Evolutionary conservation across 2,329 filamentous ascomycete genomes (phyloP), one percentile per base, ranked within the genome.

Genomic region (Elsinoe australis): DNA sequence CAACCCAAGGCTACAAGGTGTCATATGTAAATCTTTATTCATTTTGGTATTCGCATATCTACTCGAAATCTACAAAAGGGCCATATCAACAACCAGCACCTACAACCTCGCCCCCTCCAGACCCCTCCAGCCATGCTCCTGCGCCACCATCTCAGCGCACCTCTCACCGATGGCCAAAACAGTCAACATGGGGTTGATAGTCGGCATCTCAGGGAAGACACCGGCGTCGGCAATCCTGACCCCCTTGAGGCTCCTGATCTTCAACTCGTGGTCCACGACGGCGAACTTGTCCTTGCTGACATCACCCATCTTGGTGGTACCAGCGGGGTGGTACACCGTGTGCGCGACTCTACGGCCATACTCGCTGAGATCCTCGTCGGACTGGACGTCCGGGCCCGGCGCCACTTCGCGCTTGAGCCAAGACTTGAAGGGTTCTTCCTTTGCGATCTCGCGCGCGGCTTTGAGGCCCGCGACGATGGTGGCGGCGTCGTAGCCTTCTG

Each of bases 251-350:
- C 85, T 87, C 21, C 79, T 73, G 22, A 94, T 71, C 68, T 78
- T 83, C 53, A 94, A 67, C 61, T 82, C 72, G 19, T 76, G 74
- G 61, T 92, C 83, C n/a, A 94, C 87, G 15, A 94, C 88, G 4
- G 86, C 87, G 63, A 82, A 68, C 42, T 76, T 68, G 62, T 94
- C 85, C 47, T 71, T 76, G 49, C 64, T 65, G 4, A 84, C 67
- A 59, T 89, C 80, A 26, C 87, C 87, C 87, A 94, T 94, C 74
- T 88, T 88, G 49, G 87, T 92, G 14, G 87, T 94, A 46, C 87
- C 87, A 9, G 85, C 83, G 0, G 87, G 87, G 67, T 94, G 87
- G 68, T 94, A 94, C 22, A 94, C 87, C 1, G 87, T 94, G 66
- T 94, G 87, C 3, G 87, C 87, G 4, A 77, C 87, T 36, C 80